Conservation (phyloP, 1,139 yeast genomes). For the Pichia sp. region DNA sequence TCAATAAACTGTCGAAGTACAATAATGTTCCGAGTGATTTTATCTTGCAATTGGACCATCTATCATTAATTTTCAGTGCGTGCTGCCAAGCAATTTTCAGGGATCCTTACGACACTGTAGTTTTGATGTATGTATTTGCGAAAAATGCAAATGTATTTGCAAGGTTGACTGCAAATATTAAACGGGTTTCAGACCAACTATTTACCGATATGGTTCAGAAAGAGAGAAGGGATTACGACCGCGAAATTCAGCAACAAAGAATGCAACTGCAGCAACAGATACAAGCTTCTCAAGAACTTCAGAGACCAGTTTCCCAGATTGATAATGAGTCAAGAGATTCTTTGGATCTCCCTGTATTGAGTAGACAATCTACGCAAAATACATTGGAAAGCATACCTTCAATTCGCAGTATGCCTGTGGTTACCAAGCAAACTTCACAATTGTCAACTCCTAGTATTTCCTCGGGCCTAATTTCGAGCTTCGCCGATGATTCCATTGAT, state of each 20-base stretch:
- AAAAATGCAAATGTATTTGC: constrained; percentile 35
- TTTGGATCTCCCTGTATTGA: constrained; percentile 13
- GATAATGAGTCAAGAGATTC: constrained; percentile 9
- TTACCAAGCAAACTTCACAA: constrained; percentile 14
- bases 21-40: constrained; percentile 35
- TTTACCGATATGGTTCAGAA: constrained; percentile 11
- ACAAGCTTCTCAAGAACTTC: neutral
- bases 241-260: constrained; percentile 2
- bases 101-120: constrained; percentile 47
- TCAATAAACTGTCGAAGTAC: constrained; percentile 42
- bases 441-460: constrained; percentile 13
- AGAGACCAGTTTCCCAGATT: neutral
- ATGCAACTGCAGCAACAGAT: constrained; percentile 5
- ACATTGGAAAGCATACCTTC: constrained; percentile 19
- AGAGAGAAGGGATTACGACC: constrained; percentile 16
- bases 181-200: constrained; percentile 20
- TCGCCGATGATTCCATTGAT: constrained; percentile 11
- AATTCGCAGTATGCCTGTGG: constrained; percentile 11
- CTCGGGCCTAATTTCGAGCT: neutral
- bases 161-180: constrained; percentile 20
- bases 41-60: constrained; percentile 49
- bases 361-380: constrained; percentile 19
- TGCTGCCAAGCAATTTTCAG: constrained; percentile 49
- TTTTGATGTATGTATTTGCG: constrained; percentile 48
- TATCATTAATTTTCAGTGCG: constrained; percentile 55